Evolutionary conservation across 2,329 filamentous ascomycete species (phyloP).

Genomic region (Ophiosphaerella korrae): DNA sequence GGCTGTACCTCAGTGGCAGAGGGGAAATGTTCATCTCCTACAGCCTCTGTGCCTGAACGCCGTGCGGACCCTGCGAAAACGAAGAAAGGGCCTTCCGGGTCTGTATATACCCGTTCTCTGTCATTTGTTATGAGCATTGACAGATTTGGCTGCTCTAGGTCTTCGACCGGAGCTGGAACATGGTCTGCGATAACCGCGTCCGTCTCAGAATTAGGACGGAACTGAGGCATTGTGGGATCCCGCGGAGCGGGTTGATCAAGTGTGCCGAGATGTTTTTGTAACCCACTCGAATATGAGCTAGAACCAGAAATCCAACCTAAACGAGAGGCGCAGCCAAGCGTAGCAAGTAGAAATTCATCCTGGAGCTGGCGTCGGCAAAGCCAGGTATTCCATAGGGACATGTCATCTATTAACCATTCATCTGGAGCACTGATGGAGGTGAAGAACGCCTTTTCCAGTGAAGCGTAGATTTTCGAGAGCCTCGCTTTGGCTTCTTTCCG

Average conservation of each 20-base stretch:
- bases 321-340: conserved; percentile 14
- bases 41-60: background rate
- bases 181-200: conserved; percentile 9
- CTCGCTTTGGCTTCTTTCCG: conserved; percentile 6
- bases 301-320: conserved; percentile 22
- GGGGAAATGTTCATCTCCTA: background rate
- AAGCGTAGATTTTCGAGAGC: conserved; percentile 16
- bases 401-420: conserved; percentile 14
- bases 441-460: conserved; percentile 23
- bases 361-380: conserved; percentile 27
- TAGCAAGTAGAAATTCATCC: conserved; percentile 22
- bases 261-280: background rate
- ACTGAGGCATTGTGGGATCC: conserved; percentile 72
- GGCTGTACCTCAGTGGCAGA: background rate
- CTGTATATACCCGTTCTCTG: background rate
- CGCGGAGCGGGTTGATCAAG: conserved; percentile 14
- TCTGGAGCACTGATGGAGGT: conserved; percentile 9
- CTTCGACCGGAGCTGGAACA: background rate
- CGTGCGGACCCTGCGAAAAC: background rate
- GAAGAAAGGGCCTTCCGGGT: conserved; percentile 15
- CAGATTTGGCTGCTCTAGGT: background rate
- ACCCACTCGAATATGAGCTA: background rate
- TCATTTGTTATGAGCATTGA: background rate
- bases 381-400: conserved; percentile 30
- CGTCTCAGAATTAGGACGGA: conserved; percentile 61